phyloP scores from a whole-genome alignment of 345 rosid species.

The Angophora floribunda region DNA sequence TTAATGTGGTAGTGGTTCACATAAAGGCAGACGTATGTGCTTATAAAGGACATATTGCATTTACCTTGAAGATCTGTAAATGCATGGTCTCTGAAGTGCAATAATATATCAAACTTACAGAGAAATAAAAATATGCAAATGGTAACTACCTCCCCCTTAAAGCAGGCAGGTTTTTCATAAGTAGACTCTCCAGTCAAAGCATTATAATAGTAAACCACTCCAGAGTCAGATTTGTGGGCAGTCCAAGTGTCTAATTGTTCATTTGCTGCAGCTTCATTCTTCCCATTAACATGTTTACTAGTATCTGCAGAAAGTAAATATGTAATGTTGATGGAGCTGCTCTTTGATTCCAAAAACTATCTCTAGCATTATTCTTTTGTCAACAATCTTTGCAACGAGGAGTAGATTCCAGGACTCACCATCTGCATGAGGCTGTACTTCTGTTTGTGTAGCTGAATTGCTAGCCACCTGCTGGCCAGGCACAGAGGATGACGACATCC shows the following conservation, averaged over 20 bases:
- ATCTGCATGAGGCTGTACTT: constrained; percentile 50
- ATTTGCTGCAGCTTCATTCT: constrained; percentile 15
- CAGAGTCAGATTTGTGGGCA: constrained; percentile 81
- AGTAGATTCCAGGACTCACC: constrained; percentile 63
- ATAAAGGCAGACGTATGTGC: neutral
- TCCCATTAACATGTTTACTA: constrained; percentile 30
- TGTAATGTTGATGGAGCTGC: neutral
- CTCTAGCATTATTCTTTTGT: neutral
- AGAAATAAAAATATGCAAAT: neutral
- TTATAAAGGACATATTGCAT: neutral
- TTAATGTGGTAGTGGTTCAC: neutral
- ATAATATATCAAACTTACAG: neutral
- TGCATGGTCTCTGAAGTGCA: neutral
- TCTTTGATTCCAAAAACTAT: neutral
- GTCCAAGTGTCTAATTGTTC: constrained; percentile 77
- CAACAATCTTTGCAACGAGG: constrained; percentile 36
- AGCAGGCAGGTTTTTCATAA: constrained; percentile 79
- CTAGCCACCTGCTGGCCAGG: constrained; percentile 31
- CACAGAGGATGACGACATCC: constrained; percentile 21
- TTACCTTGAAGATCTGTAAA: neutral
- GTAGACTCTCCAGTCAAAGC: constrained; percentile 83
- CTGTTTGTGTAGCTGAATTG: constrained; percentile 29
- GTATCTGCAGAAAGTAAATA: constrained; percentile 36
- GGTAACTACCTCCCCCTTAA: constrained; percentile 60
- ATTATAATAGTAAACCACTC: constrained; percentile 80